Base-by-base conservation (phyloP, 345 rosid species). In the Populus simonii region DNA sequence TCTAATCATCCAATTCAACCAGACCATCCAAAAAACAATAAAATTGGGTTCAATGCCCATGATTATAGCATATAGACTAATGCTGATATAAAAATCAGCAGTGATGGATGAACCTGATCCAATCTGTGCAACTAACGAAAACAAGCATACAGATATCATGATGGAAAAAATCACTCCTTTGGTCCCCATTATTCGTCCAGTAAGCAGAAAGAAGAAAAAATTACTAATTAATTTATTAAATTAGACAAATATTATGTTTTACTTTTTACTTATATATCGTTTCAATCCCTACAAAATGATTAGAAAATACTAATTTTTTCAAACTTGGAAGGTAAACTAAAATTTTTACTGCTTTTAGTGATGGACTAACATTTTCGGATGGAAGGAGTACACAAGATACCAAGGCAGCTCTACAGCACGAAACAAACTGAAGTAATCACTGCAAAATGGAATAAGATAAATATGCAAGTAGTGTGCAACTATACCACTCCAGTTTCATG, bases 401-500 rank as follows among this genome's bases (percentile, higher is more conserved):
- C 18, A 18, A 33, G 66, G 55, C 13, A 35, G 59, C 8, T 49
- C 23, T 53, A 31, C 36, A 8, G 59, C 27, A 22, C 11, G 23
- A 49, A 71, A 7, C 62, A 53, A 31, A 3, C 13, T 29, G 6
- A 49, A 66, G 63, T 3, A 22, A 41, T 43, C 59, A 57, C 7
- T 25, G 13, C 17, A 17, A 4, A 3, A 39, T 39, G 22, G 51
- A 27, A 22, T 0, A 11, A 63, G 68, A 31, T 17, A 71, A 38
- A 61, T 22, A 22, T 59, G 76, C 23, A 59, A 7, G 45, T n/a
- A 27, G 55, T 57, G 31, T 74, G 55, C 55, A 29, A 41, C 8
- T 41, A 23, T 94, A 94, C 98, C 97, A 89, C 94, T 85, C 98
- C 97, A 41, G 94, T 91, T 89, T 94, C 98, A 72, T 92, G 98